Conservation (phyloP, 2,329 filamentous ascomycete genomes). For the Fusarium aywerte region DNA sequence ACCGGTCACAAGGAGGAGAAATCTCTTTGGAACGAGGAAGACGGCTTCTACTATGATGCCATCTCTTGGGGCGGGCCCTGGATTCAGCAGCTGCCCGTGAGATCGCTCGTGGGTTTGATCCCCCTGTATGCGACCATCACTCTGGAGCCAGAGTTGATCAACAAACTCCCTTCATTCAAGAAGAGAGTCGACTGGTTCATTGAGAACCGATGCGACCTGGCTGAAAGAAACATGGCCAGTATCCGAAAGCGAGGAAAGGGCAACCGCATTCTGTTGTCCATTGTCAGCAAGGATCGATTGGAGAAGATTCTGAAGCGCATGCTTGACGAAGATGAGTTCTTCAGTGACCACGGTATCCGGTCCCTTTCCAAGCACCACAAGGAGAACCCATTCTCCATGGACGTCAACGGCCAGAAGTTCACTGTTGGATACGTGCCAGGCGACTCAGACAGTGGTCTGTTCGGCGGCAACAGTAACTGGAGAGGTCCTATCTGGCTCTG, state of each 20-base stretch:
- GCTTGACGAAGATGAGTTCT: slow-evolving; percentile 93
- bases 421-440: slow-evolving; percentile 89
- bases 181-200: slow-evolving; percentile 95
- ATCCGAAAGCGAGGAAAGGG: slow-evolving; percentile 92
- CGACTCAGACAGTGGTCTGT: slow-evolving; percentile 95
- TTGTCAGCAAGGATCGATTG: slow-evolving; percentile 93
- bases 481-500: slow-evolving; percentile 95
- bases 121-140: slow-evolving; percentile 93
- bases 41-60: slow-evolving; percentile 98
- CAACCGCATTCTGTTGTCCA: slow-evolving; percentile 84
- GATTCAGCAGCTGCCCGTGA: slow-evolving; percentile 90
- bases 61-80: slow-evolving; percentile 96
- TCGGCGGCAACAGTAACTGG: slow-evolving; percentile 99
- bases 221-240: slow-evolving; percentile 93
- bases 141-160: slow-evolving; percentile 91
- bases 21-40: slow-evolving; percentile 95
- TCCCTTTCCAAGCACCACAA: slow-evolving; percentile 93
- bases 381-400: slow-evolving; percentile 91
- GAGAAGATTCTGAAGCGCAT: slow-evolving; percentile 89
- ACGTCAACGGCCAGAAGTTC: slow-evolving; percentile 92
- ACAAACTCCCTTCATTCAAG: slow-evolving; percentile 92
- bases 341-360: slow-evolving; percentile 89
- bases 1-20: slow-evolving; percentile 76
- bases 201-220: slow-evolving; percentile 84
- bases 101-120: slow-evolving; percentile 92